A percentile compares a stretch with the other conserved stretches of the same genome.
phyloP scores from a whole-genome alignment of 139 green algal species.

The Closterium sp. region DNA sequence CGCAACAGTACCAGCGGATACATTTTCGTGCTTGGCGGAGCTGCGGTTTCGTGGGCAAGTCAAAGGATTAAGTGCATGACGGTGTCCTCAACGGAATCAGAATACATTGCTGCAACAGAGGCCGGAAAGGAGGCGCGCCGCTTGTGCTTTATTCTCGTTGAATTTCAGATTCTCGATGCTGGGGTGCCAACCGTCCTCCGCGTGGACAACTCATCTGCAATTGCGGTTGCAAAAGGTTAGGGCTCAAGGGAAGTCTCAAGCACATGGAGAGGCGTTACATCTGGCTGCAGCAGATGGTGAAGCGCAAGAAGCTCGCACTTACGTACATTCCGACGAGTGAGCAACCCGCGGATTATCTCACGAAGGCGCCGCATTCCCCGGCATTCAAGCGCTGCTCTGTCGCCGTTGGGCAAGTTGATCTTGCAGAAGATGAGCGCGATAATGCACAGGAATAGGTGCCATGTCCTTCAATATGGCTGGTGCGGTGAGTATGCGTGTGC shows the following conservation, averaged over 20 bases:
- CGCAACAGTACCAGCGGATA: neutral
- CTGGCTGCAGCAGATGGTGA: neutral
- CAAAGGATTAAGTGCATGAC: neutral
- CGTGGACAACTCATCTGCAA: neutral
- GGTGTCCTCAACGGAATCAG: neutral
- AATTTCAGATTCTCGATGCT: neutral
- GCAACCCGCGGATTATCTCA: neutral
- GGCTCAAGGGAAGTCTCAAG: neutral
- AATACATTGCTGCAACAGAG: neutral
- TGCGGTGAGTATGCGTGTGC: neutral
- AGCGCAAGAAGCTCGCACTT: neutral
- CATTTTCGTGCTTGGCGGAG: neutral
- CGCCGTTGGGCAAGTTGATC: neutral
- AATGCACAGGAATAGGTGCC: neutral
- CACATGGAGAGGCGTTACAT: neutral
- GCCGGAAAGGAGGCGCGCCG: neutral
- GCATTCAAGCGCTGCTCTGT: neutral
- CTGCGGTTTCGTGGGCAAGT: neutral
- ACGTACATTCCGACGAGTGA: neutral
- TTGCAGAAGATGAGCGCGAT: neutral
- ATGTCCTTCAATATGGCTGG: neutral
- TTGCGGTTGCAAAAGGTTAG: neutral
- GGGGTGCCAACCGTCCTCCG: neutral
- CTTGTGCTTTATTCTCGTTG: neutral
- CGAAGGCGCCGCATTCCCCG: neutral